A percentile compares a stretch with the other conserved stretches of the same genome.
Conservation (phyloP, 495 filamentous ascomycete genomes). For the Bathelium albidoporum region DNA sequence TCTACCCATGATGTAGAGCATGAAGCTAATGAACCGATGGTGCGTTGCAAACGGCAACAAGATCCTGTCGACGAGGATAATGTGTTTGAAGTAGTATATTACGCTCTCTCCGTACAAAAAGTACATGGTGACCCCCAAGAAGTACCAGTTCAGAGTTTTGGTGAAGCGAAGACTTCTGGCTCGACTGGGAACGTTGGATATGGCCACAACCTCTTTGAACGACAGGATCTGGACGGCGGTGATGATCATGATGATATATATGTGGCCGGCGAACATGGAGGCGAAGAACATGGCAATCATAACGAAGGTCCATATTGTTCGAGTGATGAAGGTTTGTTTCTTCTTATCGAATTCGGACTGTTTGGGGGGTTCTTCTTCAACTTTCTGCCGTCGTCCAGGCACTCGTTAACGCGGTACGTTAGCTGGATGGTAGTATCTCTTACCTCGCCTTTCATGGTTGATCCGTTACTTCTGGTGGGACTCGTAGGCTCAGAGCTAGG, state of each 20-base stretch:
- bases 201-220: slow-evolving; percentile 99
- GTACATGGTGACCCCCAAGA: slow-evolving; percentile 97
- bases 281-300: slow-evolving; percentile 94
- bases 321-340: slow-evolving; percentile 93
- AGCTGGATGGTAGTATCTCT: not conserved
- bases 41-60: slow-evolving; percentile 89
- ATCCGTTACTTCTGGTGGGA: slow-evolving; percentile 38
- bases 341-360: slow-evolving; percentile 92
- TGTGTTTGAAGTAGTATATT: slow-evolving; percentile 99
- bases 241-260: slow-evolving; percentile 88
- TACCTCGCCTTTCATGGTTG: slow-evolving; percentile 18
- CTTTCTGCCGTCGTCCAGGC: slow-evolving; percentile 1
- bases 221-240: slow-evolving; percentile 91
- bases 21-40: slow-evolving; percentile 97
- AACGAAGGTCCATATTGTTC: slow-evolving; percentile 94
- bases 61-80: slow-evolving; percentile 88
- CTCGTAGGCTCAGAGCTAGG: slow-evolving; percentile 53
- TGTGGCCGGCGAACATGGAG: slow-evolving; percentile 85
- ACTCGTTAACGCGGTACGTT: not conserved
- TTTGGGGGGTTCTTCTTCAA: slow-evolving; percentile 10
- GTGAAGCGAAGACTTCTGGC: slow-evolving; percentile 88
- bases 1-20: slow-evolving; percentile 91
- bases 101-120: slow-evolving; percentile 98
- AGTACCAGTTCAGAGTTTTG: slow-evolving; percentile 97
- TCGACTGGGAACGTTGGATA: slow-evolving; percentile 84